Base-by-base conservation (phyloP, 2,329 filamentous ascomycete species). In the Gnomoniopsis smithogilvyi region DNA sequence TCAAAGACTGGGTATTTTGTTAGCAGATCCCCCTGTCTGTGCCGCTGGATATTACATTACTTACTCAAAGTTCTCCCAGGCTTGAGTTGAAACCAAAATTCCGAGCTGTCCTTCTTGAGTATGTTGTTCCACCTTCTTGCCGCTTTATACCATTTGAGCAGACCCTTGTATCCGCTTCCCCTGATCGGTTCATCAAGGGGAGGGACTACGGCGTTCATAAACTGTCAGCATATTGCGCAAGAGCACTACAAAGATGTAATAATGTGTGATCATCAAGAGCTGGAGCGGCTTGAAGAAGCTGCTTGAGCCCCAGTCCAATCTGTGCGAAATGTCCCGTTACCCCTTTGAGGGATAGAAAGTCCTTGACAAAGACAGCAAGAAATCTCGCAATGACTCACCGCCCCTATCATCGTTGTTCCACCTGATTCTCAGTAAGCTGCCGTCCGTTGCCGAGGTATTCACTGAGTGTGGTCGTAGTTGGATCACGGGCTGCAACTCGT, bases 321-420 rank as follows among this genome's bases (percentile, higher is more conserved):
- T 41, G 36, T n/a, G 6, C 36, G 12, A n/a, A 15, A 14, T 41
- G 36, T 4, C 36, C 36, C 12, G 12, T 14, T 41, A 4, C 36
- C 36, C 3, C 8, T 14, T 41, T 12, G 4, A 26, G 19, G 10
- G 21, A 12, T 14, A 8, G n/a, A 33, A 26, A 51, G 2, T 11
- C 4, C 14, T 11, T 7, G 19, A 3, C 6, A 15, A 11, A 15
- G 26, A 48, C 24, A 7, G n/a, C 24, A 21, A 41, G 3, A 15
- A 41, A 22, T 30, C 19, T n/a, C n/a, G 14, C 41, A 26, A 15
- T 12, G 8, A 57, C 60, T 57, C 47, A 62, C 60, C 53, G 1
- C 90, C 91, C 45, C 95, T 81, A 71, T 98, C 95, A 63, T 92
- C 89, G 64, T 93, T 94, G 72, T 99, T 99, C 95, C 95, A 99